These are phyloP conservation scores for Closterium sp. DNA, from an alignment of 139 green algal species.

Conservation along the genomic window DNA sequence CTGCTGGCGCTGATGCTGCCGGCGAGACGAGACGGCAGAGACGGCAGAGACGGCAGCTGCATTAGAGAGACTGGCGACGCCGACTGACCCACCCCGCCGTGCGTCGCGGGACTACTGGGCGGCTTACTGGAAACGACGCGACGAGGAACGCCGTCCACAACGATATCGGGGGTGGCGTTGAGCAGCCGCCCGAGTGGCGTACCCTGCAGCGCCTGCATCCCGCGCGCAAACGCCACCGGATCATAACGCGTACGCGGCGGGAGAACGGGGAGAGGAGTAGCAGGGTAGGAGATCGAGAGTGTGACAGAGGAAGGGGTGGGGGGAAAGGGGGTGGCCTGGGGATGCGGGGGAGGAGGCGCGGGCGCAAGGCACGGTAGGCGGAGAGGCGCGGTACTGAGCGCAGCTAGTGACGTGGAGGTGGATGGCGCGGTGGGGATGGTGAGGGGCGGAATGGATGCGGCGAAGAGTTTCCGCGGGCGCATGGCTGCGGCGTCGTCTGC, in stretches of 20 bases:
- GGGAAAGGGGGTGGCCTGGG: background rate
- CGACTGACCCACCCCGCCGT: background rate
- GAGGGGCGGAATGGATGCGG: background rate
- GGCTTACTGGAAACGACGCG: background rate
- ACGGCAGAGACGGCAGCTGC: background rate
- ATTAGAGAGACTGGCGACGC: background rate
- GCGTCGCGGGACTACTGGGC: background rate
- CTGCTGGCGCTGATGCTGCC: background rate
- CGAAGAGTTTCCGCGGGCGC: background rate
- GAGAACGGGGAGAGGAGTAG: background rate
- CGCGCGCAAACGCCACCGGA: background rate
- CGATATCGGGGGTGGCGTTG: conserved; percentile 5
- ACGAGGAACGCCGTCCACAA: conserved; percentile 1
- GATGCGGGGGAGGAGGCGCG: background rate
- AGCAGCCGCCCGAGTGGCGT: conserved; percentile 6
- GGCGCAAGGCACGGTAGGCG: background rate
- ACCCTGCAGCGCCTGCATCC: background rate
- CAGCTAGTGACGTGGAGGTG: background rate
- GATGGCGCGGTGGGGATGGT: background rate
- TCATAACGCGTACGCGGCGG: conserved; percentile 1
- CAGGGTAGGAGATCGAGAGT: background rate
- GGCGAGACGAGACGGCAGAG: background rate
- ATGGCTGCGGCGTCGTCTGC: background rate
- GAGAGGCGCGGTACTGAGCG: background rate
- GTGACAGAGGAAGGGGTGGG: background rate